Conservation (phyloP, 2,329 filamentous ascomycete genomes). For the Scleromitrula shiraiana region DNA sequence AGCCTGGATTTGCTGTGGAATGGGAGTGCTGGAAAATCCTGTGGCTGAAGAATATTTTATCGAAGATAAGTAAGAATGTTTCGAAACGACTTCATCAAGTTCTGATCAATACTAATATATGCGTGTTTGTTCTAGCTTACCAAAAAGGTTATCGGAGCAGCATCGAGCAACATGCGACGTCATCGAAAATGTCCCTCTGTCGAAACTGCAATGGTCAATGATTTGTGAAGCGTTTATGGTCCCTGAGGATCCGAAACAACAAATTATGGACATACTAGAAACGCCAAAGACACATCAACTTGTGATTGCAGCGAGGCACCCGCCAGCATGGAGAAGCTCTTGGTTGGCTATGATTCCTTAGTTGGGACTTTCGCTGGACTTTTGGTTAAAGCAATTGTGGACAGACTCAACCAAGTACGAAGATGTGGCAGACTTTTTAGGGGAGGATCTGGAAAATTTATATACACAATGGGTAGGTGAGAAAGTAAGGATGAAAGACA, state of each 20-base stretch:
- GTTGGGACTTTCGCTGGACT: conserved; percentile 26
- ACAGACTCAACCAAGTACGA: conserved; percentile 33
- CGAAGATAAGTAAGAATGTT: not conserved
- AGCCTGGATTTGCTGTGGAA: conserved; percentile 33
- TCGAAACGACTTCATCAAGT: too few relatives aligned
- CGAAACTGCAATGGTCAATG: conserved; percentile 32
- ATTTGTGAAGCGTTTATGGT: conserved; percentile 33
- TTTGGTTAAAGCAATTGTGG: conserved; percentile 27
- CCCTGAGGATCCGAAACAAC: conserved; percentile 29
- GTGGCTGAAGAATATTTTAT: not conserved
- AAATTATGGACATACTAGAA: conserved; percentile 29
- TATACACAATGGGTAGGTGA: conserved; percentile 29
- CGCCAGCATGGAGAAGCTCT: conserved; percentile 10
- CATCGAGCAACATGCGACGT: conserved; percentile 14
- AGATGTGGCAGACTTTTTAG: conserved; percentile 36
- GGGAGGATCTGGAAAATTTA: conserved; percentile 30
- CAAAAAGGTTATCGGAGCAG: conserved; percentile 3
- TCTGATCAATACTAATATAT: not conserved
- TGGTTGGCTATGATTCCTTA: conserved; percentile 15
- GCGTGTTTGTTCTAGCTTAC: conserved; percentile 5
- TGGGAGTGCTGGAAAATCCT: conserved; percentile 15
- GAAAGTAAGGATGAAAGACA: conserved; percentile 30
- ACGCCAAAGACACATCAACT: conserved; percentile 21
- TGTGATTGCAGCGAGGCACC: conserved; percentile 5
- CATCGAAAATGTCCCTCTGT: conserved; percentile 10